Evolutionary conservation across 2,329 filamentous ascomycete genomes (phyloP), one percentile per base, ranked within the genome.

Genomic region (Anthostomella pinea): DNA sequence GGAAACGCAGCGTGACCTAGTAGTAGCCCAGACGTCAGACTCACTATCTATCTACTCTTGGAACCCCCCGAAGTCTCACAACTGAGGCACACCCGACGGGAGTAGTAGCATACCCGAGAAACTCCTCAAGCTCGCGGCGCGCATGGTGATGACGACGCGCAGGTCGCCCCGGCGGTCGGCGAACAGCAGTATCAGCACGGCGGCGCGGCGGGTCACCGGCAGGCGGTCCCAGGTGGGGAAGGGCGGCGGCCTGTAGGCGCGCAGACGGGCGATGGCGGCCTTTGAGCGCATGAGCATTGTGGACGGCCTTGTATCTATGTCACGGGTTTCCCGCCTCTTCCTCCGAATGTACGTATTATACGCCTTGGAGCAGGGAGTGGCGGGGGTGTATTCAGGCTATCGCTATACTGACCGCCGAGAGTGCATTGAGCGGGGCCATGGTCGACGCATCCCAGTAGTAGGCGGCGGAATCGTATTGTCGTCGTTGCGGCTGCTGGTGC

Each of bases 171-270:
- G 71, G 27, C 77, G 75, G 62, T 96, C 91, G 22, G 89, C 87
- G 59, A 93, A 96, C 2, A 97, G 75, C 34, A 97, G 74, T 31
- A 97, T 75, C 35, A 97, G 68, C 25, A 97, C 91, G 16, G 91
- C 90, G 10, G 91, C 91, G 48, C 89, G 80, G 44, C 87, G 78
- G 47, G 70, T 77, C 10, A 73, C 63, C 3, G 80, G 79, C 18
- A 84, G 67, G 14, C 64, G 64, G 53, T 81, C 73, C 80, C 81
- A 84, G 39, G 75, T 58, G 8, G 79, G 68, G 50, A 82, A 81
- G 3, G 75, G 64, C 2, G 79, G 79, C 13, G 80, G 72, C 39
- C 67, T 72, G 58, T 79, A 83, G 35, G 77, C 69, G 34, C 78
- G 72, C 38, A 84, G 67, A 41, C 79, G 72, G 37, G 75, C 72